Conservation (phyloP, 768 basidiomycete genomes). For the Pleurotus salmoneostramineus region DNA sequence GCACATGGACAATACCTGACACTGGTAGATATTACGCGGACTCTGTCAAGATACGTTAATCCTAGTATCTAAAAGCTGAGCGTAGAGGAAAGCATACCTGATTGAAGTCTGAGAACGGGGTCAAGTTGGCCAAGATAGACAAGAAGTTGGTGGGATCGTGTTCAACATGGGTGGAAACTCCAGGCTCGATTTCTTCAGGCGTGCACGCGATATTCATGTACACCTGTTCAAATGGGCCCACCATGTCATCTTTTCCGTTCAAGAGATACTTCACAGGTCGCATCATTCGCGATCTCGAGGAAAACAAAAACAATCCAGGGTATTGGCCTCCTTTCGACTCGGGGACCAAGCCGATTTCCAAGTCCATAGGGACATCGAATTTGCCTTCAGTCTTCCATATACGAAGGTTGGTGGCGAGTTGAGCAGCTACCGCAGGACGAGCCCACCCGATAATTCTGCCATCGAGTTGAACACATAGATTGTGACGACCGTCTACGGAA, state of each 20-base stretch:
- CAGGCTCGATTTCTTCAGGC: conserved; percentile 75
- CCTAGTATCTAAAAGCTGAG: background rate
- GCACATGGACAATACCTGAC: conserved; percentile 53
- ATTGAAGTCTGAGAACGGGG: conserved; percentile 99
- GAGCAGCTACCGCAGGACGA: conserved; percentile 61
- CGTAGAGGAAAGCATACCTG: conserved; percentile 53
- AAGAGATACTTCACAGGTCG: conserved; percentile 88
- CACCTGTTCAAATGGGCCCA: conserved; percentile 97
- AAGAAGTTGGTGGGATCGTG: conserved; percentile 93
- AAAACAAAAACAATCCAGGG: conserved; percentile 92
- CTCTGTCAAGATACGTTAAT: conserved; percentile 39
- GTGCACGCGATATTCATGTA: conserved; percentile 98
- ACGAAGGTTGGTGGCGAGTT: conserved; percentile 82
- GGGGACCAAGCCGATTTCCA: conserved; percentile 93
- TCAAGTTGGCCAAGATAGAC: conserved; percentile 95
- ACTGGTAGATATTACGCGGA: conserved; percentile 91
- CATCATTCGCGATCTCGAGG: conserved; percentile 91
- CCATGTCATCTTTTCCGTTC: conserved; percentile 84
- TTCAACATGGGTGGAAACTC: conserved; percentile 87
- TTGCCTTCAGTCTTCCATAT: conserved; percentile 92
- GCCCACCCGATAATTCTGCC: conserved; percentile 96
- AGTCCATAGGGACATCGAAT: conserved; percentile 81
- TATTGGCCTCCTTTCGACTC: conserved; percentile 92
- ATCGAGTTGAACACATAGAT: conserved; percentile 91
- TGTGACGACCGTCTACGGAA: conserved; percentile 76